Base-by-base conservation (phyloP, 495 filamentous ascomycete genomes). In the Penicillium odoratum region DNA sequence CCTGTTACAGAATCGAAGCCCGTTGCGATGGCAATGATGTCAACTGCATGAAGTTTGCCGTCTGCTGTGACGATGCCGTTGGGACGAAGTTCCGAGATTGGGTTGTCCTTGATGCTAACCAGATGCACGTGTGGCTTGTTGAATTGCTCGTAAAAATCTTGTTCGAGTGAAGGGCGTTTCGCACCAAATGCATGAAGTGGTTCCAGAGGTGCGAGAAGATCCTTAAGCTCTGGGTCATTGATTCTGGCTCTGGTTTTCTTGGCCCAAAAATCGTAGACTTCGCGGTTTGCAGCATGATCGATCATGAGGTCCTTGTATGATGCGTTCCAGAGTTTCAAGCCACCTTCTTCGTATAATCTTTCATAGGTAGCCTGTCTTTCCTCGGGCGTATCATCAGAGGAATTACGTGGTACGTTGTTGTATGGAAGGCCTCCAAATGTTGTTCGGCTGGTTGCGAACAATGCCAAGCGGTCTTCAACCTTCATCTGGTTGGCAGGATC, bases 131-230 rank as follows among this genome's bases (percentile, higher is more conserved):
- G 81, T 0, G 74, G 69, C 16, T 70, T 64, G 56, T 86, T 82
- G 68, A 87, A 82, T 36, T 78, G 73, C 58, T 87, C 84, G 56
- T 79, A 87, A 67, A 81, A 87, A 45, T 78, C 67, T 25, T 70
- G 56, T 56, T 87, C 83, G 5, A 87, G 71, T 15, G 73, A 79
- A 3, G 80, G 78, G 0, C 84, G 74, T 62, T 85, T 87, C 7
- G 74, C 66, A 10, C 83, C 85, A 38, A 78, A 85, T 0, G 71
- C 46, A 48, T 86, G 79, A 1, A 78, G 82, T 34, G 71, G 72
- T 45, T 83, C 65, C 11, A 73, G 44, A 0, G 84, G 84, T 0
- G 81, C 83, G n/a, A 88, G 69, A 10, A 84, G 51, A 21, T 85
- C 81, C n/a, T 72, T 73, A 11, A 52, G 56, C 0, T 36, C 33